phyloP scores from a whole-genome alignment of 352 stramenopile species.

The Plasmopara halstedii region DNA sequence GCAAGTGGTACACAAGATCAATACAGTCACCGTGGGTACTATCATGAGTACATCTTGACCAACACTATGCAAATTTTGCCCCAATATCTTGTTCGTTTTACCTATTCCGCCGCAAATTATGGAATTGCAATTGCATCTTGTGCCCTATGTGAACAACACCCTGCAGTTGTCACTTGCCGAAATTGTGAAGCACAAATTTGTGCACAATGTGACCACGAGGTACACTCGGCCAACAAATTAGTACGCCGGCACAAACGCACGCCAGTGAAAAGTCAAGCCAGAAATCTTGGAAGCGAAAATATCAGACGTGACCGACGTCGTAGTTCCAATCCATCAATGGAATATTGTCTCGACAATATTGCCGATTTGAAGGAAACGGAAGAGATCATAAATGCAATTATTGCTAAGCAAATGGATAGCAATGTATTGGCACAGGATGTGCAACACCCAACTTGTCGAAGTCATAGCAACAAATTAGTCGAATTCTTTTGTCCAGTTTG shows the following conservation, averaged over 20 bases:
- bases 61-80: slow-evolving; percentile 59
- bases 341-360: slow-evolving; percentile 3
- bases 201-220: slow-evolving; percentile 47
- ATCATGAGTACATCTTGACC: slow-evolving; percentile 70
- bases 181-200: slow-evolving; percentile 69
- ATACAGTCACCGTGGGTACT: slow-evolving; percentile 26
- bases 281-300: slow-evolving; percentile 8
- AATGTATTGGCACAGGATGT: slow-evolving; percentile 18
- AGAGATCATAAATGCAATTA: slow-evolving; percentile 22
- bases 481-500: slow-evolving; percentile 76
- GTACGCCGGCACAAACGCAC: slow-evolving; percentile 58
- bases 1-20: slow-evolving; percentile 7
- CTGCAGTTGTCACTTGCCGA: slow-evolving; percentile 42
- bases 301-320: slow-evolving; percentile 25
- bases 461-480: slow-evolving; percentile 48
- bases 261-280: slow-evolving; percentile 22
- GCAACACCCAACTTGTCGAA: slow-evolving; percentile 25
- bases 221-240: slow-evolving; percentile 79
- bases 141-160: slow-evolving; percentile 54
- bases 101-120: slow-evolving; percentile 31
- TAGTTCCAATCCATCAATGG: slow-evolving; percentile 27
- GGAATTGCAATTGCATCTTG: slow-evolving; percentile 22
- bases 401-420: slow-evolving; percentile 46
- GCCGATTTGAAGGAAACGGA: slow-evolving; percentile 9
- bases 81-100: slow-evolving; percentile 65